Evolutionary conservation across 768 basidiomycete species (phyloP), one percentile per base, ranked within the genome.

Genomic region (Brasilioporus rufonigricans): DNA sequence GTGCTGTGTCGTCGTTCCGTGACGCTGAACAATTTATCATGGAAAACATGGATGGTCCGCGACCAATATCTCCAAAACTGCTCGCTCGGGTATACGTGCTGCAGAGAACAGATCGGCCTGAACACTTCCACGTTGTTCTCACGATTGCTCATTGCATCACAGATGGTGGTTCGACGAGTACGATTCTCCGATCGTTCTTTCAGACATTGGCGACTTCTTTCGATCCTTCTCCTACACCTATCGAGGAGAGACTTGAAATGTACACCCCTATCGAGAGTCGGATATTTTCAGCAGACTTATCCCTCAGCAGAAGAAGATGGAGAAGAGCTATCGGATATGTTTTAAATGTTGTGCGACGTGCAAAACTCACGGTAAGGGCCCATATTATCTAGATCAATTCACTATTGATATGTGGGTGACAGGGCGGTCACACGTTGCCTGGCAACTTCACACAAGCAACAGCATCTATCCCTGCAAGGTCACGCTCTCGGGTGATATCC

Each of bases 81-180:
- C 71, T 79, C 7, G 71, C 77, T 7, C 75, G 77, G n/a, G 52
- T 81, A 10, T 57, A 16, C 68, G 73, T 82, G 36, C 64, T 80
- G 14, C 64, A 58, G 45, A 74, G 75, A 45, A 70, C 65, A 16
- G 80, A 82, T 61, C 50, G 61, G 12, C 60, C 62, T 2, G 70
- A 65, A 18, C 66, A 53, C 13, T 70, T 76, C 52, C 77, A 83
- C 52, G 56, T 80, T 32, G 47, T 82, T 26, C 66, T 82, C 46
- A 67, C 75, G 29, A 65, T 76, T 9, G 76, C 80, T 4, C 83
- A 85, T 60, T 65, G 36, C n/a, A 38, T 38, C 36, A 38, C 36
- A 18, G 36, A 38, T n/a, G 36, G 36, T 16, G 6, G 36, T 16
- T 38, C 36, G 16, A 38, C 36, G 36, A 38, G 36, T 19, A 55